Conservation (phyloP, 2,329 filamentous ascomycete species). For the Cordyceps cicadae region DNA sequence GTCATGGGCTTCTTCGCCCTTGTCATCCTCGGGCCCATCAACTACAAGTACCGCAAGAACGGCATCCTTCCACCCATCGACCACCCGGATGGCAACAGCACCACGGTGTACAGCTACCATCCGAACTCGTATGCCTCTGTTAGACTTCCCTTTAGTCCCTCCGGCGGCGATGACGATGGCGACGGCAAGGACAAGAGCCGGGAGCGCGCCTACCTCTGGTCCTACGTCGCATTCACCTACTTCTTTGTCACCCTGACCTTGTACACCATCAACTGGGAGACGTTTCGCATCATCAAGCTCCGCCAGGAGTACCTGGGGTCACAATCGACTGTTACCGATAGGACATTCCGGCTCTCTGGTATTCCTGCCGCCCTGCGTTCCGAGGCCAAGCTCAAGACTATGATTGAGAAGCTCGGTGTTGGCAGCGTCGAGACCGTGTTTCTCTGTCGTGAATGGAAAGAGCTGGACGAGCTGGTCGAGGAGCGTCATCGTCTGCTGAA, state of each 20-base stretch:
- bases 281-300: constrained; percentile 73
- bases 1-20: constrained; percentile 75
- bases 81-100: not conserved
- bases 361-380: constrained; percentile 73
- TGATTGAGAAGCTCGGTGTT: constrained; percentile 81
- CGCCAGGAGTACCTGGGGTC: constrained; percentile 87
- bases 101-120: constrained; percentile 2
- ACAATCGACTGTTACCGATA: constrained; percentile 91
- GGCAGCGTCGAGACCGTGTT: constrained; percentile 84
- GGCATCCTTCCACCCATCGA: not conserved
- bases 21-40: constrained; percentile 76
- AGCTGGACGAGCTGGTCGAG: constrained; percentile 66
- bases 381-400: constrained; percentile 73
- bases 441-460: constrained; percentile 78
- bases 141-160: constrained; percentile 14
- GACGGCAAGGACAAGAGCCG: constrained; percentile 25
- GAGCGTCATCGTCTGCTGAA: constrained; percentile 57
- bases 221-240: constrained; percentile 91
- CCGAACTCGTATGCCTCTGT: constrained; percentile 8
- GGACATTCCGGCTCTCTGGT: constrained; percentile 84
- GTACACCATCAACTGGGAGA: constrained; percentile 76
- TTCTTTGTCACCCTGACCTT: constrained; percentile 77
- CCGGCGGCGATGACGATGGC: not conserved
- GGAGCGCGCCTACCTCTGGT: constrained; percentile 62
- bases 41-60: constrained; percentile 49